phyloP scores from a whole-genome alignment of 2,329 filamentous ascomycete species.

The Dactylellina sp. region DNA sequence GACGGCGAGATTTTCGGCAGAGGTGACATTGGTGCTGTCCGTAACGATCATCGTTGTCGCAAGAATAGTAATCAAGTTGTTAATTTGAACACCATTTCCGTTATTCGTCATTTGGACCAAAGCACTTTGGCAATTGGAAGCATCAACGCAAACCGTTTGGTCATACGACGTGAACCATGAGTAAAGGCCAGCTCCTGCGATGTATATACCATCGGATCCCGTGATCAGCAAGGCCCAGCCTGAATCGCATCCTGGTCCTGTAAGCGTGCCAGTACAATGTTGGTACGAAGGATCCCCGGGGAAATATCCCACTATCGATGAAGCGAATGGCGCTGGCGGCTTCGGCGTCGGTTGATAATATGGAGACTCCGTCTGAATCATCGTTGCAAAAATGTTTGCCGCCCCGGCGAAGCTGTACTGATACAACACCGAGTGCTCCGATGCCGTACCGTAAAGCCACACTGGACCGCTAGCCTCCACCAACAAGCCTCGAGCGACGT shows the following conservation, averaged over 20 bases:
- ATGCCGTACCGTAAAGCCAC: constrained; percentile 66
- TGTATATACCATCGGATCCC: constrained; percentile 35
- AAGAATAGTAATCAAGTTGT: constrained; percentile 32
- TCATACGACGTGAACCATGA: constrained; percentile 24
- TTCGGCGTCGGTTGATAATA: constrained; percentile 55
- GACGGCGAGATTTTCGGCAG: constrained; percentile 8
- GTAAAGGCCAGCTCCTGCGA: constrained; percentile 48
- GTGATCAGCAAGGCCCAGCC: constrained; percentile 61
- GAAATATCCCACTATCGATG: constrained; percentile 64
- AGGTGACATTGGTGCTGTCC: not conserved
- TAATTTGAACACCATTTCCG: constrained; percentile 10
- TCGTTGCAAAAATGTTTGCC: constrained; percentile 70
- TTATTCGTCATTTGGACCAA: constrained; percentile 6
- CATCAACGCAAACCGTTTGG: constrained; percentile 12
- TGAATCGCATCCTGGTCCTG: constrained; percentile 21
- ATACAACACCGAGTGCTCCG: constrained; percentile 76
- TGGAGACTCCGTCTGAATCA: constrained; percentile 68
- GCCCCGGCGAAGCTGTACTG: constrained; percentile 75
- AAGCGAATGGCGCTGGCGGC: constrained; percentile 40
- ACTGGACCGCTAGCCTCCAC: constrained; percentile 61
- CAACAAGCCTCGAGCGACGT: constrained; percentile 61
- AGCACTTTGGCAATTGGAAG: constrained; percentile 14
- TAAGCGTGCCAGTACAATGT: constrained; percentile 7
- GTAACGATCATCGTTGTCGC: constrained; percentile 19
- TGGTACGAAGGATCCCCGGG: constrained; percentile 57